Base-by-base conservation (phyloP, 805 yeast genomes). In the Metschnikowia peoriensis region DNA sequence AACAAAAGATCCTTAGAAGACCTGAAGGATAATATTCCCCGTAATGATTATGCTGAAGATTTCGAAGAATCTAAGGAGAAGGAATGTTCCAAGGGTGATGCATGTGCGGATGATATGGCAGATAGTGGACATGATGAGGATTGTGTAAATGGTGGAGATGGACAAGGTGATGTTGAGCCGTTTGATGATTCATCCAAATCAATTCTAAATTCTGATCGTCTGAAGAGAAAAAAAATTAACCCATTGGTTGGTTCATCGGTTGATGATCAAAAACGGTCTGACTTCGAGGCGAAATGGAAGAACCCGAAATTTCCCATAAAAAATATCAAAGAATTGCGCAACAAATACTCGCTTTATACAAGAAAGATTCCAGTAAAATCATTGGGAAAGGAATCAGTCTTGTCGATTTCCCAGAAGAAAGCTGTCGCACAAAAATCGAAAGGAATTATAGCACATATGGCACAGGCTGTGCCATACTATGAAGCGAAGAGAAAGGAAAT, bases 381-480 rank as follows among this genome's bases (percentile, higher is more conserved):
- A 6, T 46, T 52, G 41, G 44, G 42, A 2, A 59, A 60, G 8
- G 61, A 60, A 35, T 60, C 52, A 14, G 50, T 59, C 7, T 55
- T 60, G n/a, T 61, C 70, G 0, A 58, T 65, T 27, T 44, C 52
- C 12, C 60, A 63, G 34, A 61, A 63, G 37, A 57, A 55, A n/a
- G 54, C 56, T 34, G 54, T 57, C 34, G 61, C 64, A 15, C 57
- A 52, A 42, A 63, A 57, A 34, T 63, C 71, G 1, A 62, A 61
- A 48, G 66, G 66, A 9, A 56, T 68, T 28, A 58, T 71, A n/a
- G 60, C 63, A n/a, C 68, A 64, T 43, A 66, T 69, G 9, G 61
- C 66, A 15, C 65, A 64, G 41, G 59, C 63, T 14, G 59, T 62
- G 34, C 63, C 69, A 1, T 66, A 66, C 10, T 69, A 66, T 54